Evolutionary conservation across 1,284 basidiomycete genomes (phyloP), one percentile per base, ranked within the genome.

Genomic region (Ganoderma multipileum): DNA sequence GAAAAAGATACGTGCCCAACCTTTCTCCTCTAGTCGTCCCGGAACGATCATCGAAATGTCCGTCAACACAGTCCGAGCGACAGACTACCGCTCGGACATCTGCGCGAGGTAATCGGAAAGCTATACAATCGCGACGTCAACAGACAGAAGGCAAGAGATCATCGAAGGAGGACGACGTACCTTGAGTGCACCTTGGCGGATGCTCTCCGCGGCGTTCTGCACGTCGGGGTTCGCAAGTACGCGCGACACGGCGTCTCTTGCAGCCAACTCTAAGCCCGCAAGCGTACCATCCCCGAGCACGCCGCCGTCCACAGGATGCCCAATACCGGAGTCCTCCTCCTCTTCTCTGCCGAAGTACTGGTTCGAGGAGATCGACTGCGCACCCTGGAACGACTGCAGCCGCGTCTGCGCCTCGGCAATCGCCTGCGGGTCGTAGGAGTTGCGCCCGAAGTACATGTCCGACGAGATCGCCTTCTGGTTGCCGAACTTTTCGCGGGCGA

Each of bases 391-490:
- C 60, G 89, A 85, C 74, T 92, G 89, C 58, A 99, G 83, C 11
- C 97, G 89, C 26, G 87, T 82, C 78, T 96, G 93, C 1, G 96
- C 95, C 81, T 98, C 96, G 52, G 84, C 81, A 41, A 88, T 79
- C 4, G 90, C 86, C 55, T 82, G 78, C 1, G 95, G 89, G 79
- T 99, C 97, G 81, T 98, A 98, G 23, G 89, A 81, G 65, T 94
- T 94, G 38, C 97, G 89, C 47, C 93, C 95, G 81, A 99, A 99
- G 86, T 95, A 99, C 93, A 97, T 96, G 79, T 99, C 98, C 1
- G 95, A 97, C 5, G 96, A 98, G 79, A 99, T 98, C 61, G 87
- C 95, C 80, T 99, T 99, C 79, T 99, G 97, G 71, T 78, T 82
- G 1, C 95, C 94, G 79, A 99, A 99, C 76, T 95, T 95, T 33